These are phyloP conservation scores for Ensete glaucum DNA, from an alignment of 176 grass and related monocot genomes.

Conservation along the genomic window DNA sequence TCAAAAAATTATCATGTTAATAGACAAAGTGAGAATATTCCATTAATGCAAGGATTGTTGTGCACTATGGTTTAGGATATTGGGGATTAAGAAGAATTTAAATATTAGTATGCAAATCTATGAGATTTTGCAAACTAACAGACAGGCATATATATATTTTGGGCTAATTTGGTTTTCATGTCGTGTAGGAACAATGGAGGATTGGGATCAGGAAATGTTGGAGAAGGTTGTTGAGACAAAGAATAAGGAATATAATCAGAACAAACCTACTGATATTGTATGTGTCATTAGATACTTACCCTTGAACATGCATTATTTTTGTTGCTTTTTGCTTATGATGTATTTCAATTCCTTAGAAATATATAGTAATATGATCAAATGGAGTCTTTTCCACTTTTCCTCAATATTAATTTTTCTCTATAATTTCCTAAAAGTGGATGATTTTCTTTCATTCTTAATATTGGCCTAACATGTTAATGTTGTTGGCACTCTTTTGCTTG, in stretches of 20 bases:
- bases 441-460: no score
- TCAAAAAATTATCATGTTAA: background rate
- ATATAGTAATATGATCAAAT: no score
- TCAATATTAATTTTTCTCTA: no score
- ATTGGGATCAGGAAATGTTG: slow-evolving; percentile 95
- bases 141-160: background rate
- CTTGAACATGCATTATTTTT: background rate
- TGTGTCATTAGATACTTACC: background rate
- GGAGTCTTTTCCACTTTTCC: no score
- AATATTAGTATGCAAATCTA: background rate
- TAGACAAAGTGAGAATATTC: background rate
- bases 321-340: background rate
- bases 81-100: background rate
- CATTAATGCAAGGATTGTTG: background rate
- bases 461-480: no score
- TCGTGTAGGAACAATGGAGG: slow-evolving; percentile 79
- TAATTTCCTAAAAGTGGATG: no score
- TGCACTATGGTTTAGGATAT: no score
- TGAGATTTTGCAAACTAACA: background rate
- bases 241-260: slow-evolving; percentile 83
- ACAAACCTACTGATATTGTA: slow-evolving; percentile 99
- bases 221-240: slow-evolving; percentile 90
- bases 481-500: no score
- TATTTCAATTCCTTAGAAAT: background rate
- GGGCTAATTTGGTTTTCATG: slow-evolving; percentile 15